These are phyloP conservation scores for Diplodia sapinea DNA, from an alignment of 2,329 filamentous ascomycete species.

Conservation along the genomic window DNA sequence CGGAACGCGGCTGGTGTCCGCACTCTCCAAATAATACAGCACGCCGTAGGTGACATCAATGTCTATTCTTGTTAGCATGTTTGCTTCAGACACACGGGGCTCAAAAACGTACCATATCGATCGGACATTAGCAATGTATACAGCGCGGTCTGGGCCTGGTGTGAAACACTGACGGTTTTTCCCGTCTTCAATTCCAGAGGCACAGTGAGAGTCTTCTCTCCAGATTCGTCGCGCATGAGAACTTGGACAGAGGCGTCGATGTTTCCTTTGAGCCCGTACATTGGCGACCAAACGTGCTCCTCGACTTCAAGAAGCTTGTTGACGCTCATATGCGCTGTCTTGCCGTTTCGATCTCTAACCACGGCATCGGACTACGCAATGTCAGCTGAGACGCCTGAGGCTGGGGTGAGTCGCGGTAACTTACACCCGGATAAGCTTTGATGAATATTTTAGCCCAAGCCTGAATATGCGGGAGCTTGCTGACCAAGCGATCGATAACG, in stretches of 20 bases:
- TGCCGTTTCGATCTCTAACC: conserved; percentile 78
- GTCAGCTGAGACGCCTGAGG: conserved; percentile 39
- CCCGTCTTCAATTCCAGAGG: conserved; percentile 95
- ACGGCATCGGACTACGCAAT: conserved; percentile 66
- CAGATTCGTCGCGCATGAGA: conserved; percentile 73
- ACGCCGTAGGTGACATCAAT: conserved; percentile 88
- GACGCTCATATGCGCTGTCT: conserved; percentile 79
- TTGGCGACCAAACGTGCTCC: conserved; percentile 97
- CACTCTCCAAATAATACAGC: conserved; percentile 93
- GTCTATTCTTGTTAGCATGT: conserved; percentile 57
- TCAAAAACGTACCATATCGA: conserved; percentile 68
- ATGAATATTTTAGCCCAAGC: conserved; percentile 86
- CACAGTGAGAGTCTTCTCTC: conserved; percentile 74
- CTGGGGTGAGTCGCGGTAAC: conserved; percentile 34
- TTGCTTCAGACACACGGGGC: background rate
- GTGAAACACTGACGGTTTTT: conserved; percentile 77
- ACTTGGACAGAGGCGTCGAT: conserved; percentile 97
- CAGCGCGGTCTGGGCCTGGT: conserved; percentile 91
- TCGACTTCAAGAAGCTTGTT: conserved; percentile 95
- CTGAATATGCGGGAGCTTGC: conserved; percentile 81
- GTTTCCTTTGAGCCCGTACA: conserved; percentile 96
- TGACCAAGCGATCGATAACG: conserved; percentile 78
- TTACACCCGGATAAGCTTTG: conserved; percentile 69
- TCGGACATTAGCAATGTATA: conserved; percentile 94
- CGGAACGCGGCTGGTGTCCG: conserved; percentile 82